Base-by-base conservation (phyloP, 371 early-diverging fungal species). In the Vittaforma corneae region DNA sequence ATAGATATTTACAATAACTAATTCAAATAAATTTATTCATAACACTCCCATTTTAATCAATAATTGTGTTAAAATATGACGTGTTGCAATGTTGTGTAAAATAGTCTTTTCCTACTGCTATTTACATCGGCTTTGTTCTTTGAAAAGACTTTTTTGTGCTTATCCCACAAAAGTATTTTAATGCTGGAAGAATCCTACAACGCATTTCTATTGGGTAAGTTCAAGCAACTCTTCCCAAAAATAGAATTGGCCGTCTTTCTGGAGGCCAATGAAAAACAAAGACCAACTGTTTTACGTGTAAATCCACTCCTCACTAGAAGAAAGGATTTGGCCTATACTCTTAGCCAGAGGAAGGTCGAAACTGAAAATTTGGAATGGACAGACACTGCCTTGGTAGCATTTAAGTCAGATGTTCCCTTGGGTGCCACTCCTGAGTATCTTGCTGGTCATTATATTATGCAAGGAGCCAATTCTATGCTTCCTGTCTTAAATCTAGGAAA, bases 381-480 rank as follows among this genome's bases (percentile, higher is more conserved):
- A 61, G 81, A 83, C 42, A 59, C 65, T 38, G 74, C 74, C 45
- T 54, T 77, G 11, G 70, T 74, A 26, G 63, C 76, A 16, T 79
- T 70, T 48, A 72, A 73, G 34, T 65, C 74, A 67, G 50, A 79
- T 48, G 71, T 78, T 22, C 80, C 80, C 28, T 57, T 80, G 18
- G 80, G 78, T 22, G 98, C 98, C 1, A 97, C 98, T 0, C 96
- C 97, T 61, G 98, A 97, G 79, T 97, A 97, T 73, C 84, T 97
- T 62, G 90, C 92, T n/a, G 98, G 98, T n/a, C 88, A 91, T 69
- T 97, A 97, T 73, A 92, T 92, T 86, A 85, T 97, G 45, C 98
- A 97, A 78, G 88, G 93, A 0, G 95, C 95, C 2, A 86, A 91
- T 11, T 94, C 94, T 0, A 90, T 95, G 80, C 81, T 97, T 65